Evolutionary conservation across 345 rosid species (phyloP).

Genomic region (Populus ilicifolia): DNA sequence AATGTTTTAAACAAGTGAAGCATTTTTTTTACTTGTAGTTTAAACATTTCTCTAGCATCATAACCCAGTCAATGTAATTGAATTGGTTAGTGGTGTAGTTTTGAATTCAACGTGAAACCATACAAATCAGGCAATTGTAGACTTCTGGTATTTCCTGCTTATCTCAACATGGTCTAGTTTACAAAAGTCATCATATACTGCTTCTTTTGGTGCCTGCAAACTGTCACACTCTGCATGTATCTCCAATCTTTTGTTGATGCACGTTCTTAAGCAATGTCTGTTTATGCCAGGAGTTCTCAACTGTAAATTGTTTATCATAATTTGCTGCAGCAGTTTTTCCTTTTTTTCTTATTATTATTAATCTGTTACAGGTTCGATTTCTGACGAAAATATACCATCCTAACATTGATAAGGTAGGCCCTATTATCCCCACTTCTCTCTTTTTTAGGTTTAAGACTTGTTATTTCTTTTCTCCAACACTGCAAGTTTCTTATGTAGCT

Average conservation of each 20-base stretch:
- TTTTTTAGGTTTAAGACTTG: background rate
- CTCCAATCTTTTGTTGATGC: background rate
- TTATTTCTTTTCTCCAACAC: slow-evolving; percentile 3
- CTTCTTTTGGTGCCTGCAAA: background rate
- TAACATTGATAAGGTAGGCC: slow-evolving; percentile 86
- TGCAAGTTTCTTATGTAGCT: slow-evolving; percentile 44
- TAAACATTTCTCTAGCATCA: background rate
- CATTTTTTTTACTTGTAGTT: background rate
- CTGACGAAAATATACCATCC: slow-evolving; percentile 98
- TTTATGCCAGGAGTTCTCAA: background rate
- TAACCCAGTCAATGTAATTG: background rate
- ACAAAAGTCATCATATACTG: background rate
- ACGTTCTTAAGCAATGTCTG: background rate
- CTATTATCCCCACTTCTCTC: background rate
- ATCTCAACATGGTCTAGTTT: background rate
- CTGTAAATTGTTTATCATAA: background rate
- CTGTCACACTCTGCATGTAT: background rate
- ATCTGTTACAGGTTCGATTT: slow-evolving; percentile 76
- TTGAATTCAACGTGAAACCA: background rate
- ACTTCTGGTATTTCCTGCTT: background rate
- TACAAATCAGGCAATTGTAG: background rate
- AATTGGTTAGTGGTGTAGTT: background rate
- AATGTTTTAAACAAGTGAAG: background rate
- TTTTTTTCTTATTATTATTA: slow-evolving; percentile 1
- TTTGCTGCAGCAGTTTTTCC: background rate